Evolutionary conservation across 352 stramenopile genomes (phyloP).

Genomic region (Globisporangium parvum): DNA sequence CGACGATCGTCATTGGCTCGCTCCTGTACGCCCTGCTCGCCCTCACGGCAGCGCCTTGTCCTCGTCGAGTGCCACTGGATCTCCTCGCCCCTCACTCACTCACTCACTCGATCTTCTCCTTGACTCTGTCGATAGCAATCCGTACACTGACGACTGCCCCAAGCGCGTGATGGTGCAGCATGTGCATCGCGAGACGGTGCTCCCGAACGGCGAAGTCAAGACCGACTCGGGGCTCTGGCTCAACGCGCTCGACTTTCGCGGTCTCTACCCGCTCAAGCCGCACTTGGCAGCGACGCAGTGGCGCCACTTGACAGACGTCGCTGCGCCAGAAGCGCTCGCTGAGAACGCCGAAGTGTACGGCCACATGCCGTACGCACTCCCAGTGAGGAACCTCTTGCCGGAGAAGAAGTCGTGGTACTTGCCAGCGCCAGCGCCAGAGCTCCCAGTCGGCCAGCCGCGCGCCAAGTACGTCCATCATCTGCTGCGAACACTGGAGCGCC

Average conservation of each 20-base stretch:
- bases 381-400: slow-evolving; percentile 57
- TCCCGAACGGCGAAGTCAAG: slow-evolving; percentile 34
- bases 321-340: slow-evolving; percentile 28
- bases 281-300: slow-evolving; percentile 45
- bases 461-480: slow-evolving; percentile 25
- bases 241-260: slow-evolving; percentile 65
- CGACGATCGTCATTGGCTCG: slow-evolving; percentile 35
- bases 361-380: slow-evolving; percentile 60
- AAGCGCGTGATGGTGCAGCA: slow-evolving; percentile 71
- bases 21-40: slow-evolving; percentile 42
- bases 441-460: slow-evolving; percentile 17
- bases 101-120: slow-evolving; percentile 1
- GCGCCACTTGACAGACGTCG: slow-evolving; percentile 28
- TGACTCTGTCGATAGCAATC: slow-evolving; percentile 35
- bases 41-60: too few species aligned
- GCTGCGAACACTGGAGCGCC: too few species aligned
- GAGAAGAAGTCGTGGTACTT: slow-evolving; percentile 74
- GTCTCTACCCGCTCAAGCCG: slow-evolving; percentile 36
- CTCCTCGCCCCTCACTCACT: too few species aligned
- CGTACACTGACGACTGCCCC: slow-evolving; percentile 65
- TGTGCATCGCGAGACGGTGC: slow-evolving; percentile 44
- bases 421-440: slow-evolving; percentile 20
- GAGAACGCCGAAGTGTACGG: slow-evolving; percentile 60
- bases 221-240: slow-evolving; percentile 70
- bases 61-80: too few species aligned